phyloP scores from a whole-genome alignment of 2,329 filamentous ascomycete species.

The Fusarium sterilihyphosum region DNA sequence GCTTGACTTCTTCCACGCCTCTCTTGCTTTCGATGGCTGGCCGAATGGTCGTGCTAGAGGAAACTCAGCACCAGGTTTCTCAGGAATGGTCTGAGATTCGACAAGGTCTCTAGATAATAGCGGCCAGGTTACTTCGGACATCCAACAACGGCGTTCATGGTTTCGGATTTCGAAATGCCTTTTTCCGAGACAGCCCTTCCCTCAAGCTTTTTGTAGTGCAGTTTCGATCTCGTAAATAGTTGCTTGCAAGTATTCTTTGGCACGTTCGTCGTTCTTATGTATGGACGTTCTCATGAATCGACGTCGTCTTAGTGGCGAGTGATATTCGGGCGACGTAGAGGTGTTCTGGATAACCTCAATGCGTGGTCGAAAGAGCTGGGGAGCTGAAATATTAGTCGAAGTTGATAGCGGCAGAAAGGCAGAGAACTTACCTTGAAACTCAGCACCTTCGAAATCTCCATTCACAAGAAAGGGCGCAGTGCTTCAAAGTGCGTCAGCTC shows the following conservation, averaged over 20 bases:
- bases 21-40: neutral
- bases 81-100: neutral
- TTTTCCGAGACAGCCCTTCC: neutral
- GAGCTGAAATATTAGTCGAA: fast-evolving
- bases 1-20: neutral
- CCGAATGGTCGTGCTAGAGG: neutral
- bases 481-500: neutral
- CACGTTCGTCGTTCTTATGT: conserved; percentile 12
- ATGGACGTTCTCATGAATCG: conserved; percentile 15
- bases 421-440: neutral
- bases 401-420: fast-evolving
- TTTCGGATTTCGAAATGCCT: too few relatives aligned
- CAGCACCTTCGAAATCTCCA: neutral
- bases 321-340: neutral
- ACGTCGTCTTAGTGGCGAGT: neutral
- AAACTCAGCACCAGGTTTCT: neutral
- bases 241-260: conserved; percentile 22
- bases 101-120: fast-evolving
- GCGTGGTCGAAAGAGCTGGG: neutral
- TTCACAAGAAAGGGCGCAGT: neutral
- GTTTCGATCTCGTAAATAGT: conserved; percentile 29
- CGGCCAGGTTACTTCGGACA: neutral
- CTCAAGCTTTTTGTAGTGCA: conserved; percentile 36
- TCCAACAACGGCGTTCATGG: neutral
- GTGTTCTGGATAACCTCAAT: neutral